Evolutionary conservation across 331 rosid species (phyloP).

Genomic region (Erythrophleum ivorense): DNA sequence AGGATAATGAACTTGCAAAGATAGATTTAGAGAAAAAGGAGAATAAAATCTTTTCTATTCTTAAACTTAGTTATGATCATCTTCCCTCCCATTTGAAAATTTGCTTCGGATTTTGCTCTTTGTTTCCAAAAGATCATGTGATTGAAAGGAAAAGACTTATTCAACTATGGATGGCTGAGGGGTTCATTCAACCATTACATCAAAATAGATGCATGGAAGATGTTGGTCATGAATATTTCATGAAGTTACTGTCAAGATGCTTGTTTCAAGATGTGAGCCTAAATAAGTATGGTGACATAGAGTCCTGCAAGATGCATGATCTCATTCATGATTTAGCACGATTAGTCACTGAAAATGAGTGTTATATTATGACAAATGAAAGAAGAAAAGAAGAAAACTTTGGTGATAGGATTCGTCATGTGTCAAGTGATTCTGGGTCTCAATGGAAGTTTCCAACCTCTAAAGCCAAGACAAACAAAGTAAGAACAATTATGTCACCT

Average conservation of each 20-base stretch:
- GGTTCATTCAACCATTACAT: conserved; percentile 33
- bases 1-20: neutral
- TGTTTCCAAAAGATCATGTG: neutral
- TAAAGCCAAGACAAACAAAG: neutral
- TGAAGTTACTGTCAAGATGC: conserved; percentile 36
- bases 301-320: conserved; percentile 41
- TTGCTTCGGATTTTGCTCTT: neutral
- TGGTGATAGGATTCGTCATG: neutral
- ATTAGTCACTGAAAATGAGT: conserved; percentile 23
- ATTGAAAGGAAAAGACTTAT: neutral
- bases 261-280: conserved; percentile 38
- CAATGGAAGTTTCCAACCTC: neutral
- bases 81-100: neutral
- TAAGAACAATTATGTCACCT: neutral
- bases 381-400: neutral
- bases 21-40: neutral
- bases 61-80: neutral
- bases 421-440: neutral
- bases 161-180: conserved; percentile 39
- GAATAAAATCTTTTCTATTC: neutral
- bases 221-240: conserved; percentile 43
- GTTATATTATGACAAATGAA: neutral
- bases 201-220: conserved; percentile 39
- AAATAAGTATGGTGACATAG: conserved; percentile 4
- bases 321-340: conserved; percentile 47